Percentiles rank a stretch among this genome's conserved stretches.
Conservation (phyloP, 352 stramenopile genomes). For the Globisporangium megalacanthum region DNA sequence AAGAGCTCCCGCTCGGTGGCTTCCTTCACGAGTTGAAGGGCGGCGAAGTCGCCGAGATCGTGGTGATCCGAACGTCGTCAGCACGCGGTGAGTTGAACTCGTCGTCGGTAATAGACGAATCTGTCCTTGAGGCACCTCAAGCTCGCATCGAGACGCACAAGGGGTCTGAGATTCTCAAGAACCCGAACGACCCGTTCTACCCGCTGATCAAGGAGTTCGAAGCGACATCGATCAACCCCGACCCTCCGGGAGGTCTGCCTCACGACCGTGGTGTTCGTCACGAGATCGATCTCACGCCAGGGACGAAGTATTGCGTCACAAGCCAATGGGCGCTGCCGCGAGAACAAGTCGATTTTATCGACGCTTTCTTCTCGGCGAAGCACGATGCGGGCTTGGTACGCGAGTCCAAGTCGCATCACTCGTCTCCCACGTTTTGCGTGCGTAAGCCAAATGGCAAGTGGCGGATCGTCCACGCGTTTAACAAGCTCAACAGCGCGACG, state of each 20-base stretch:
- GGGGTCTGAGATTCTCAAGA: no score
- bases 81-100: no score
- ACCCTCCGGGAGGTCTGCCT: not conserved
- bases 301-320: conserved; percentile 24
- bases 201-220: no score
- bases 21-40: no score
- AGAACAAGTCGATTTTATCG: conserved; percentile 18
- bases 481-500: conserved; percentile 26
- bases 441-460: conserved; percentile 19
- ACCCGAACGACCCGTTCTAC: no score
- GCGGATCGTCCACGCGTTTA: conserved; percentile 29
- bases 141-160: no score
- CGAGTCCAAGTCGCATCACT: conserved; percentile 17
- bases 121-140: no score
- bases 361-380: conserved; percentile 15
- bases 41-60: no score
- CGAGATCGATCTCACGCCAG: conserved; percentile 21
- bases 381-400: conserved; percentile 12
- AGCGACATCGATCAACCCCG: no score
- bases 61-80: no score
- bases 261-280: conserved; percentile 15
- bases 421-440: conserved; percentile 19
- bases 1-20: no score
- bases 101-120: no score
- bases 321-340: conserved; percentile 21